Evolutionary conservation across 495 filamentous ascomycete species (phyloP), one percentile per base, ranked within the genome.

Genomic region (Friedmanniomyces simplex): DNA sequence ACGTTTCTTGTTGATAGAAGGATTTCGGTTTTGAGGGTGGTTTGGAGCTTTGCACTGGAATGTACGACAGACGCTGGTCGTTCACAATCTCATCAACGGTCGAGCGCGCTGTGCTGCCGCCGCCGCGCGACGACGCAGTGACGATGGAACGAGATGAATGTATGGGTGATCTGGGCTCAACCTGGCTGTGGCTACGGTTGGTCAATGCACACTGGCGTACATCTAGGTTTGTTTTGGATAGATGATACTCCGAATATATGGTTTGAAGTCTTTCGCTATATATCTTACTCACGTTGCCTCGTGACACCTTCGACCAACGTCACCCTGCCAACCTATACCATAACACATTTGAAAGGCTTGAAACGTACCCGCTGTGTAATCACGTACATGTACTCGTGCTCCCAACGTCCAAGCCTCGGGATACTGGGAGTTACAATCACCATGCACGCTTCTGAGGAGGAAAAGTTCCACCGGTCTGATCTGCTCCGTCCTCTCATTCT

Each of bases 51-150:
- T 46, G 8, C 32, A 32, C 28, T 3, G 43, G 16, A 55, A 26
- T 3, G 5, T 26, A 21, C 20, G n/a, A 21, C 3, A 21, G 14
- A 46, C 52, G 54, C 54, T 57, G 54, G 54, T 50, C 20, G 13
- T 8, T 57, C 32, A 28, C 7, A 12, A 49, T 46, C 36, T 2
- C 52, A 54, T 43, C 32, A 22, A 50, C 16, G 56, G 37, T 20
- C 28, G 56, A 53, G 56, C 56, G 56, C 56, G 56, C 56, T 59
- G 56, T 45, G 56, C 56, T 53, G 56, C 56, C 26, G 56, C 56
- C 56, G 21, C 49, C 56, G 30, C 2, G 26, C 30, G 53, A 56
- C 53, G 53, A 56, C 24, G 49, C 46, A 49, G 20, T 24, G 20
- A 34, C 26, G 25, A 52, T 36, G 14, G 30, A 52, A 32, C 26